phyloP scores from a whole-genome alignment of 1,284 basidiomycete genomes.

The Trametes polyzona region DNA sequence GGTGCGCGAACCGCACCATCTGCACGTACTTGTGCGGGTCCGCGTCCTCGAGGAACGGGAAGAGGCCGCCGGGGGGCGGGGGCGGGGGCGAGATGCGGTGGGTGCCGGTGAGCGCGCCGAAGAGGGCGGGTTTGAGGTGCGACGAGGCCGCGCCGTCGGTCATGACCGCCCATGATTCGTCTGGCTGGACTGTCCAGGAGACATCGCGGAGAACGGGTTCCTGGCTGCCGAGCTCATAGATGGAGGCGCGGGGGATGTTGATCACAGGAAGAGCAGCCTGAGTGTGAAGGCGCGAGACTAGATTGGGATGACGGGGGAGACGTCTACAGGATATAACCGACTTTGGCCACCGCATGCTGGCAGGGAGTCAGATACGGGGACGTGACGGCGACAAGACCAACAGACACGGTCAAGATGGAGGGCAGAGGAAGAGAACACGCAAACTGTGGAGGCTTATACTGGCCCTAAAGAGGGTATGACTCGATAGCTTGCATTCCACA shows the following conservation, averaged over 20 bases:
- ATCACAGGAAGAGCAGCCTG: slow-evolving; percentile 23
- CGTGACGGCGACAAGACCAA: too few species aligned
- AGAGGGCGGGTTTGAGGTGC: slow-evolving; percentile 31
- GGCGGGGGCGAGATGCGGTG: slow-evolving; percentile 66
- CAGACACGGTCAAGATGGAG: too few species aligned
- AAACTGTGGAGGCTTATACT: too few species aligned
- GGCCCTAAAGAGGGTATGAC: too few species aligned
- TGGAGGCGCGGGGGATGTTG: slow-evolving; percentile 33
- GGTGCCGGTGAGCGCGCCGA: slow-evolving; percentile 61
- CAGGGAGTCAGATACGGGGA: background rate
- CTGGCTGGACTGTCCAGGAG: slow-evolving; percentile 30
- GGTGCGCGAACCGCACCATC: slow-evolving; percentile 77
- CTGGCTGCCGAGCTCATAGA: slow-evolving; percentile 32
- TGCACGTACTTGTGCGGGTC: slow-evolving; percentile 59
- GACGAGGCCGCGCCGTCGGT: slow-evolving; percentile 24
- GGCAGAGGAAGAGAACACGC: too few species aligned
- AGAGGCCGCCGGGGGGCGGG: slow-evolving; percentile 66
- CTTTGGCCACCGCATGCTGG: slow-evolving; percentile 13
- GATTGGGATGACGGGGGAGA: background rate
- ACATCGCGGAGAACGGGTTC: slow-evolving; percentile 31
- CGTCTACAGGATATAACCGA: slow-evolving; percentile 1
- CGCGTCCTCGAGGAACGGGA: slow-evolving; percentile 61
- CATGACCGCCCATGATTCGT: slow-evolving; percentile 36
- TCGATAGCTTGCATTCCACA: too few species aligned
- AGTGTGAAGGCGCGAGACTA: slow-evolving; percentile 9